phyloP scores from a whole-genome alignment of 768 basidiomycete species.

The Suillus sp. region DNA sequence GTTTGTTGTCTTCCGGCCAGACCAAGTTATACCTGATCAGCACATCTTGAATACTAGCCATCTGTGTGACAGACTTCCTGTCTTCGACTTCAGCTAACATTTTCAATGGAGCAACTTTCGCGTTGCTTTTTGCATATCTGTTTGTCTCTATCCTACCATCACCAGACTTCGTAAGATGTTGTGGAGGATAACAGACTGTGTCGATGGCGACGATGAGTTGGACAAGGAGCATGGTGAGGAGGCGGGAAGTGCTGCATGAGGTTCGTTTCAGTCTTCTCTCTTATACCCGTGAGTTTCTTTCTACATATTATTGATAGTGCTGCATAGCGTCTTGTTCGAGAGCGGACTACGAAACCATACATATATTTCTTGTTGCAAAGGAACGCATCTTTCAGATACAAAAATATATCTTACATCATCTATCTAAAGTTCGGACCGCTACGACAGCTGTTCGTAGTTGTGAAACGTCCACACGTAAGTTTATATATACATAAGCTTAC shows the following conservation, averaged over 20 bases:
- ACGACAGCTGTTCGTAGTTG: background rate
- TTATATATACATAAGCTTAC: background rate
- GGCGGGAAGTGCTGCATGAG: background rate
- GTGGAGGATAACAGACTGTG: no score
- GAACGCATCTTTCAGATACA: background rate
- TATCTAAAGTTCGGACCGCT: background rate
- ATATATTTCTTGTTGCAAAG: background rate
- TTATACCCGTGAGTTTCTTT: background rate
- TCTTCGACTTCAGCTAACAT: background rate
- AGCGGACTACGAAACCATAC: background rate
- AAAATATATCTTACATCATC: background rate
- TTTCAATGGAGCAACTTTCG: background rate
- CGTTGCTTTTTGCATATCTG: background rate
- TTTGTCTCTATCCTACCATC: background rate
- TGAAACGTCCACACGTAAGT: background rate
- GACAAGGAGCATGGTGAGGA: background rate
- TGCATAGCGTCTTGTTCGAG: background rate
- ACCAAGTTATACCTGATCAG: background rate
- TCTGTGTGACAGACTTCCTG: slow-evolving; percentile 1
- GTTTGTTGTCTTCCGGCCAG: background rate
- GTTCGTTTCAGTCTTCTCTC: background rate
- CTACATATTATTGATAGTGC: no score
- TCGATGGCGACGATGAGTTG: background rate
- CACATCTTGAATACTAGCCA: background rate
- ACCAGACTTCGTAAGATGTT: background rate